These are phyloP conservation scores for Aspergillus sojae DNA, from an alignment of 2,329 filamentous ascomycete species.

Conservation along the genomic window DNA sequence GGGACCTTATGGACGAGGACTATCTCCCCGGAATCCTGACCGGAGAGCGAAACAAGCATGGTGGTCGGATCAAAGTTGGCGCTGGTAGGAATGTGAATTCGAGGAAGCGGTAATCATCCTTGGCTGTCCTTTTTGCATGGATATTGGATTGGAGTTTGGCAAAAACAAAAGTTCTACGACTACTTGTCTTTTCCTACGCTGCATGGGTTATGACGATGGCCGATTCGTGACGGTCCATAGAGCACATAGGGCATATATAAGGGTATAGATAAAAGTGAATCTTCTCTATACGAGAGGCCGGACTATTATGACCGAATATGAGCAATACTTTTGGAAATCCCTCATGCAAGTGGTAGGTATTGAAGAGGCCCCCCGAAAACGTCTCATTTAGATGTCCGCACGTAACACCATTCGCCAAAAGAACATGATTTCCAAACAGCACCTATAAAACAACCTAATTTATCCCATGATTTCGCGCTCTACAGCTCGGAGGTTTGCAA, in stretches of 20 bases:
- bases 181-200: slow-evolving; percentile 12
- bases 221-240: slow-evolving; percentile 12
- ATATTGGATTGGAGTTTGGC: slow-evolving; percentile 25
- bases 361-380: slow-evolving; percentile 18
- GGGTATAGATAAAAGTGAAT: slow-evolving; percentile 16
- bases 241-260: slow-evolving; percentile 16
- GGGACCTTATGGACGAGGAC: slow-evolving; percentile 93
- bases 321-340: slow-evolving; percentile 4
- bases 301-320: slow-evolving; percentile 5
- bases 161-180: slow-evolving; percentile 22
- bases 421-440: slow-evolving; percentile 28
- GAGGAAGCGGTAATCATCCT: slow-evolving; percentile 52
- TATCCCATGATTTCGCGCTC: slow-evolving; percentile 20
- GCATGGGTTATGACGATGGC: slow-evolving; percentile 18
- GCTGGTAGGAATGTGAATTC: slow-evolving; percentile 87
- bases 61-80: slow-evolving; percentile 75
- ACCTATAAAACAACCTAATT: slow-evolving; percentile 28
- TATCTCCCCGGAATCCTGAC: slow-evolving; percentile 84
- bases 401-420: slow-evolving; percentile 45
- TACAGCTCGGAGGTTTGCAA: slow-evolving; percentile 36
- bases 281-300: slow-evolving; percentile 5
- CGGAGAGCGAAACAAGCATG: slow-evolving; percentile 68
- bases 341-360: slow-evolving; percentile 1
- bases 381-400: slow-evolving; percentile 31
- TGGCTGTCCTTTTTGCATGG: slow-evolving; percentile 11